Conservation (phyloP, 306 rosid species). For the Vigna reflexopilosa region DNA sequence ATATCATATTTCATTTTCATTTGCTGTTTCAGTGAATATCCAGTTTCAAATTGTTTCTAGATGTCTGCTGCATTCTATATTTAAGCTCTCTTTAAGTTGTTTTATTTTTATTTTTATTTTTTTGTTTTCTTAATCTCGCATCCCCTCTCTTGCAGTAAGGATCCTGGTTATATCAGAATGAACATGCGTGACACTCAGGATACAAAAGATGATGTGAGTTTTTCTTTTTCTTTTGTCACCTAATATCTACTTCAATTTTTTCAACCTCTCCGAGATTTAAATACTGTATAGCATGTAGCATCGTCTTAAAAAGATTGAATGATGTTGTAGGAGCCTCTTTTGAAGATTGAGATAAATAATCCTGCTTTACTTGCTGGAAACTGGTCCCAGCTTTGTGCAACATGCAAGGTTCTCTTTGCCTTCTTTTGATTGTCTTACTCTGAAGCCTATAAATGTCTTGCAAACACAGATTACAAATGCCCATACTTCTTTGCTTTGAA, state of each 20-base stretch:
- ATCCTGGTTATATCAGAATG: slow-evolving; percentile 93
- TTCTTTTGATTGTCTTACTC: slow-evolving; percentile 68
- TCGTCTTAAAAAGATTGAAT: slow-evolving; percentile 38
- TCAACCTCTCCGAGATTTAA: neutral
- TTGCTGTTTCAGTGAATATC: slow-evolving; percentile 18
- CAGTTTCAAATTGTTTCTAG: slow-evolving; percentile 29
- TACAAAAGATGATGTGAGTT: slow-evolving; percentile 88
- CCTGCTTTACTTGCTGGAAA: slow-evolving; percentile 97
- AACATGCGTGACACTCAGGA: slow-evolving; percentile 65
- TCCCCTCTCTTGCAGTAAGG: slow-evolving; percentile 68
- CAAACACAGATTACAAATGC: slow-evolving; percentile 43
- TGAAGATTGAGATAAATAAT: slow-evolving; percentile 87
- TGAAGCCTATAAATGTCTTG: slow-evolving; percentile 66
- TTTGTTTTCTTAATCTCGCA: slow-evolving; percentile 32
- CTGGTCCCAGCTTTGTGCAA: slow-evolving; percentile 58
- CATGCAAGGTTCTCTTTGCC: slow-evolving; percentile 70
- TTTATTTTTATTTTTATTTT: neutral
- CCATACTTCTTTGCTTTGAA: slow-evolving; percentile 8
- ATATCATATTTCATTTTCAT: slow-evolving; percentile 5
- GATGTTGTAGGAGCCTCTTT: slow-evolving; percentile 81
- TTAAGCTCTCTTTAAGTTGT: slow-evolving; percentile 29
- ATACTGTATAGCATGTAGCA: slow-evolving; percentile 13
- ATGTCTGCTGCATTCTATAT: neutral
- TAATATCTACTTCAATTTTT: slow-evolving; percentile 9
- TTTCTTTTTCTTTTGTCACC: slow-evolving; percentile 20